Base-by-base conservation (phyloP, 2,329 filamentous ascomycete genomes). In the Clonostachys sp. region DNA sequence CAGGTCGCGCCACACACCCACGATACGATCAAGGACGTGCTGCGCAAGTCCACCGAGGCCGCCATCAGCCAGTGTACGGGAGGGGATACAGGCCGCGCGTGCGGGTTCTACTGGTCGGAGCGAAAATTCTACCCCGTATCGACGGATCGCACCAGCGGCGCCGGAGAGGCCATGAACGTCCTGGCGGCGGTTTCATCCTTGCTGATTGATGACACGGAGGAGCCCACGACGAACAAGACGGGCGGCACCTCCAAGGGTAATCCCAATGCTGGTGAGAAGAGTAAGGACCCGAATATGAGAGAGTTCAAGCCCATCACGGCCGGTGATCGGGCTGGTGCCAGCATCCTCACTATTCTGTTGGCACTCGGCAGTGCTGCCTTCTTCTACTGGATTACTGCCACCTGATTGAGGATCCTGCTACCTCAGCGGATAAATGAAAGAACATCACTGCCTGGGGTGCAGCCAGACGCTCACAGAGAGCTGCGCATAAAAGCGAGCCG, bases 121-220 rank as follows among this genome's bases (percentile, higher is more conserved):
- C 66, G 63, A 17, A 60, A 55, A 3, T 88, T 79, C 24, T 30
- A 30, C 55, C 87, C 79, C 55, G 70, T 39, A n/a, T 10, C 36
- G 36, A 39, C 14, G 14, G 85, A 89, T 57, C 80, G 79, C 6
- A 59, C 67, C 18, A 70, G 69, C 12, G 84, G 84, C 46, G 83
- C 88, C 8, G 84, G 85, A 39, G 73, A 85, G 61, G 81, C 88
- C 70, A 86, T 88, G 77, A 83, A 78, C 54, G 83, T 81, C 0
- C 68, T 87, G 24, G 75, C 78, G 18, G 75, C 83, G 12, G 67
- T 89, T 53, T 81, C 81, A 62, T 83, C 82, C 48, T 78, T 75
- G 41, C 68, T 86, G 12, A 64, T 81, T 40, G 61, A 68, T 39
- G 59, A 63, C 14, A 55, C 55, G 4, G 59, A 63, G n/a, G 63